phyloP scores from a whole-genome alignment of 495 filamentous ascomycete species.

The Hapsidospora chrysogenum region DNA sequence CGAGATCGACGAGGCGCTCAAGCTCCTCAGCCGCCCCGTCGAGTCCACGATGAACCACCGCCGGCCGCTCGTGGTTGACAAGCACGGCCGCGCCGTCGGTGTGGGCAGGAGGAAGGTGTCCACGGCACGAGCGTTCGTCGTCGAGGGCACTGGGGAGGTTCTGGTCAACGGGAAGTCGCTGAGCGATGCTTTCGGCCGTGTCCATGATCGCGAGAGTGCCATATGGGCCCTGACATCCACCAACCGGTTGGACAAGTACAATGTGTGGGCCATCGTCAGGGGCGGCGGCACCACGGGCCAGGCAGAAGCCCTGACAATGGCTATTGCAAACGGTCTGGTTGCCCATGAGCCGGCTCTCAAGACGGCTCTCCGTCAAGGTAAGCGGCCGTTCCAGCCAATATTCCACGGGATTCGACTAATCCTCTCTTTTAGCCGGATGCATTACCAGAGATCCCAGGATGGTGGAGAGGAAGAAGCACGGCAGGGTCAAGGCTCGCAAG shows the following conservation, averaged over 20 bases:
- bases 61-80: conserved; percentile 44
- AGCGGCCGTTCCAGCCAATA: no score
- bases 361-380: conserved; percentile 74
- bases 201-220: conserved; percentile 91
- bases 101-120: conserved; percentile 76
- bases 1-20: conserved; percentile 45
- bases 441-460: conserved; percentile 80
- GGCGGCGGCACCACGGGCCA: conserved; percentile 91
- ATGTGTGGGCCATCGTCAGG: conserved; percentile 69
- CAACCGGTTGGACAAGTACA: conserved; percentile 84
- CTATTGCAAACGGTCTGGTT: conserved; percentile 73
- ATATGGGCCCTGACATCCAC: conserved; percentile 78
- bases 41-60: conserved; percentile 48
- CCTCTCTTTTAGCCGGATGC: conserved; percentile 51
- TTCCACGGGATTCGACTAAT: no score
- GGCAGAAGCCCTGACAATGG: conserved; percentile 87
- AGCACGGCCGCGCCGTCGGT: conserved; percentile 56
- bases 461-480: conserved; percentile 97
- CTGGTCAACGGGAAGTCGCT: conserved; percentile 77
- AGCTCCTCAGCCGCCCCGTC: conserved; percentile 54
- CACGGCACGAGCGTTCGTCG: conserved; percentile 64
- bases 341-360: conserved; percentile 86
- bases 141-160: conserved; percentile 84
- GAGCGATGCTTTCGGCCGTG: conserved; percentile 57
- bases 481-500: conserved; percentile 90